phyloP scores from a whole-genome alignment of 2,329 filamentous ascomycete species.

The Sarocladium oryzae region DNA sequence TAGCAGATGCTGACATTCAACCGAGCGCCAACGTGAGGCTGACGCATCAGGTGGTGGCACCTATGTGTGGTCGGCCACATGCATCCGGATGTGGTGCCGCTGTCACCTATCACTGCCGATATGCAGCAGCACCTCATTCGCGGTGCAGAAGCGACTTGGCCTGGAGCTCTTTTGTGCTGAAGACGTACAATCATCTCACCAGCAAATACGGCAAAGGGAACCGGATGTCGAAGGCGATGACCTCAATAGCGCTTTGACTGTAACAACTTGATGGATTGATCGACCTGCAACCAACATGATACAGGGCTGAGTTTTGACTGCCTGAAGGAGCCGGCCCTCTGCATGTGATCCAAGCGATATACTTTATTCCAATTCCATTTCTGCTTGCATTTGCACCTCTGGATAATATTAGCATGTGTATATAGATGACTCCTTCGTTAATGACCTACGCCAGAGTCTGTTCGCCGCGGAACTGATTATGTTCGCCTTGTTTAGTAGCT shows the following conservation, averaged over 20 bases:
- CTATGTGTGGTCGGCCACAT: background rate
- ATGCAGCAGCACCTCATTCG: background rate
- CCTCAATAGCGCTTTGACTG: too few species aligned
- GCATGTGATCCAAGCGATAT: too few species aligned
- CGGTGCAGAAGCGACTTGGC: background rate
- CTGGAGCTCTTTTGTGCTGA: background rate
- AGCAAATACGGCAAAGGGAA: too few species aligned
- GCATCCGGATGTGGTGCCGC: background rate
- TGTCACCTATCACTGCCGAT: background rate
- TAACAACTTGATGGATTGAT: too few species aligned
- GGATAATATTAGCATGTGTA: constrained; percentile 12
- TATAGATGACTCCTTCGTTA: background rate
- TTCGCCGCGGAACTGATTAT: constrained; percentile 64
- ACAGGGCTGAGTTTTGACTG: too few species aligned
- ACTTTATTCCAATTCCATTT: constrained; percentile 32
- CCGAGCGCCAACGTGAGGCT: background rate
- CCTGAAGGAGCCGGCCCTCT: too few species aligned
- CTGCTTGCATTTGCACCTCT: constrained; percentile 47
- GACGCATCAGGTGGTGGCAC: background rate
- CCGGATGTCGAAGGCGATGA: too few species aligned
- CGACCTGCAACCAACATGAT: too few species aligned
- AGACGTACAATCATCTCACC: too few species aligned
- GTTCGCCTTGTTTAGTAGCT: constrained; percentile 59
- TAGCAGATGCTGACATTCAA: background rate
- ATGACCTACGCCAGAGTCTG: constrained; percentile 57